Evolutionary conservation across 2,329 filamentous ascomycete species (phyloP).

Genomic region (Xylariaceae sp.): DNA sequence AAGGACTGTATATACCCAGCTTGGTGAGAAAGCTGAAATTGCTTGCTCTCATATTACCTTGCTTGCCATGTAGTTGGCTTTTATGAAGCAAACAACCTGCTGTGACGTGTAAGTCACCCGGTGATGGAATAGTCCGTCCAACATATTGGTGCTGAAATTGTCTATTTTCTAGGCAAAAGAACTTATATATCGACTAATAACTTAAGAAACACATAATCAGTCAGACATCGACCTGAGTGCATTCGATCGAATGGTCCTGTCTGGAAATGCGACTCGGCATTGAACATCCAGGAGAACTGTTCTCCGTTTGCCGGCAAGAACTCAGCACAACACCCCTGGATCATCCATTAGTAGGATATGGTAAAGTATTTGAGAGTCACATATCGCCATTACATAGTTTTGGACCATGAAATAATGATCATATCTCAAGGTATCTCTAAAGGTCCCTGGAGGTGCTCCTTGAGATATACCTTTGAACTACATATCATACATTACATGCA

Average conservation of each 20-base stretch:
- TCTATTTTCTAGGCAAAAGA: background rate
- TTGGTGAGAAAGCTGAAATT: background rate
- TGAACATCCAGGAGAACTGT: too few relatives aligned
- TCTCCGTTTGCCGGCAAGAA: background rate
- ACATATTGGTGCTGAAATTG: background rate
- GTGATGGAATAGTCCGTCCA: background rate
- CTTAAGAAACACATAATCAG: background rate
- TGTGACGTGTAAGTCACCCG: background rate
- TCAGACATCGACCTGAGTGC: too few relatives aligned
- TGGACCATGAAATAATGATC: too few relatives aligned
- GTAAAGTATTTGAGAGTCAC: too few relatives aligned
- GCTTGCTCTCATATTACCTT: background rate
- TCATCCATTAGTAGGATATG: background rate
- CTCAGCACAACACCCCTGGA: background rate
- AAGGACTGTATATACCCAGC: background rate
- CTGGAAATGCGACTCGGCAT: too few relatives aligned
- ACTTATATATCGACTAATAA: background rate
- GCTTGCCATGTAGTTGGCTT: background rate
- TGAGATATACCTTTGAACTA: background rate
- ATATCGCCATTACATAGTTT: too few relatives aligned
- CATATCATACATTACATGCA: background rate
- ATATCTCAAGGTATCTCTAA: too few relatives aligned
- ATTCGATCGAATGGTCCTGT: too few relatives aligned
- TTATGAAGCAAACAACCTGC: background rate
- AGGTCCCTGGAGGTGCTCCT: too few relatives aligned